Evolutionary conservation across 23 red algal genomes (phyloP).

Genomic region (Gracilaria domingensis): DNA sequence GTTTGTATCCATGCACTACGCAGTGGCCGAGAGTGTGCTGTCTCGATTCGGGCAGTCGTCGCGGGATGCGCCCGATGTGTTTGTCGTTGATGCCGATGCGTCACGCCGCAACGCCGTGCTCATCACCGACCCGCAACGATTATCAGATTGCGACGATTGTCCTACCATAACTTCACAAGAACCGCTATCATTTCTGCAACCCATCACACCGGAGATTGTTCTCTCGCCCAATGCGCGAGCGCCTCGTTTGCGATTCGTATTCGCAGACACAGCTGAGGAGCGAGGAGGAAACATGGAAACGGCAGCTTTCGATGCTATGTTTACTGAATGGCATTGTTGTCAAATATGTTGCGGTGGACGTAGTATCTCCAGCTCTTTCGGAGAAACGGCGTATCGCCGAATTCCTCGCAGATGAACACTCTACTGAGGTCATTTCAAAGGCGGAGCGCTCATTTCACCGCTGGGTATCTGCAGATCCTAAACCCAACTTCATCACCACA

Average conservation of each 20-base stretch:
- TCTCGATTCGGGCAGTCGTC: too few species aligned
- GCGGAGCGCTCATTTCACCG: constrained; percentile 22
- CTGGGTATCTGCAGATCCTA: constrained; percentile 54
- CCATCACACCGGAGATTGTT: too few species aligned
- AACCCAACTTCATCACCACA: too few species aligned
- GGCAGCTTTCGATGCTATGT: constrained; percentile 55
- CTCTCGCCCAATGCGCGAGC: too few species aligned
- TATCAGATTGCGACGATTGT: not conserved
- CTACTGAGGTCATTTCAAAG: not conserved
- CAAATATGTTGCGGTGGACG: constrained; percentile 42
- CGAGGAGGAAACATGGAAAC: not conserved
- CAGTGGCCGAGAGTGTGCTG: too few species aligned
- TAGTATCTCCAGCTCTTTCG: constrained; percentile 35
- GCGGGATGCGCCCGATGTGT: too few species aligned
- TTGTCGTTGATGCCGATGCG: too few species aligned
- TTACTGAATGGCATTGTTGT: constrained; percentile 68
- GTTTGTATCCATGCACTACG: constrained; percentile 4
- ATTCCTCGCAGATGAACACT: not conserved
- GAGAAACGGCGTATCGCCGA: constrained; percentile 66
- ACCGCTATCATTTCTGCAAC: not conserved
- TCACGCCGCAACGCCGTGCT: too few species aligned
- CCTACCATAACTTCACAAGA: not conserved
- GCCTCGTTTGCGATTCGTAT: too few species aligned
- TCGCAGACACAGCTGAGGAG: not conserved
- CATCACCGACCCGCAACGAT: too few species aligned